A percentile compares a stretch with the other conserved stretches of the same genome.
Evolutionary conservation across 148 eudicot species (phyloP).

Genomic region (Chenopodium suecicum): DNA sequence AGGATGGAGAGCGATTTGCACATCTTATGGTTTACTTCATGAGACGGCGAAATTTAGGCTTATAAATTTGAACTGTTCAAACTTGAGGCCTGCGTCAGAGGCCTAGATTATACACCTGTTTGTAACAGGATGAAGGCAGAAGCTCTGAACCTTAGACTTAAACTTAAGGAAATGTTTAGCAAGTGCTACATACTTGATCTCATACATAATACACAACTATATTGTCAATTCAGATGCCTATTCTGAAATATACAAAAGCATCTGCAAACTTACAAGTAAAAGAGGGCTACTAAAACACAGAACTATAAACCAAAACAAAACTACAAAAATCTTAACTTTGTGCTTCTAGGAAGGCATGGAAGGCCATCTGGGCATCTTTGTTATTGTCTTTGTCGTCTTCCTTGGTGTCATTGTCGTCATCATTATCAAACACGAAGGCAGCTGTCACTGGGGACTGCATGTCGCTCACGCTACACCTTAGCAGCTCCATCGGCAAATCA

Average conservation of each 20-base stretch:
- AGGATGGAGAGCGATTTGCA: too few relatives aligned
- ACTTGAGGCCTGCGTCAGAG: background rate
- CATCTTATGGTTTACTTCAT: too few relatives aligned
- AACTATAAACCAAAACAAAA: background rate
- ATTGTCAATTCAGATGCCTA: background rate
- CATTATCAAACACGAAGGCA: conserved; percentile 74
- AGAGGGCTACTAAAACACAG: conserved; percentile 8
- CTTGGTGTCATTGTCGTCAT: conserved; percentile 12
- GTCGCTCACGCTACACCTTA: conserved; percentile 59
- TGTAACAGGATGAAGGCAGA: background rate
- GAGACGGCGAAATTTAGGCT: background rate
- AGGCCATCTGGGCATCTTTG: conserved; percentile 28
- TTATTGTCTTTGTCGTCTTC: background rate
- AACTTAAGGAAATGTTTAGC: background rate
- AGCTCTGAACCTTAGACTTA: background rate
- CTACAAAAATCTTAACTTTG: conserved; percentile 28
- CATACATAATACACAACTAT: background rate
- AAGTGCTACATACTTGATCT: background rate
- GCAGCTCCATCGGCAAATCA: conserved; percentile 80
- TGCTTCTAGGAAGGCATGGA: conserved; percentile 63
- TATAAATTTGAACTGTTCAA: background rate
- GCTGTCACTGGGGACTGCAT: conserved; percentile 67
- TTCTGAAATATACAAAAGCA: conserved; percentile 3
- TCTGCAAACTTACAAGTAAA: background rate
- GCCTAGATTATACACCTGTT: background rate